Percentiles rank a stretch among this genome's conserved stretches.
These are phyloP conservation scores for Malassezia restricta DNA, from an alignment of 1,284 basidiomycete species.

Conservation along the genomic window DNA sequence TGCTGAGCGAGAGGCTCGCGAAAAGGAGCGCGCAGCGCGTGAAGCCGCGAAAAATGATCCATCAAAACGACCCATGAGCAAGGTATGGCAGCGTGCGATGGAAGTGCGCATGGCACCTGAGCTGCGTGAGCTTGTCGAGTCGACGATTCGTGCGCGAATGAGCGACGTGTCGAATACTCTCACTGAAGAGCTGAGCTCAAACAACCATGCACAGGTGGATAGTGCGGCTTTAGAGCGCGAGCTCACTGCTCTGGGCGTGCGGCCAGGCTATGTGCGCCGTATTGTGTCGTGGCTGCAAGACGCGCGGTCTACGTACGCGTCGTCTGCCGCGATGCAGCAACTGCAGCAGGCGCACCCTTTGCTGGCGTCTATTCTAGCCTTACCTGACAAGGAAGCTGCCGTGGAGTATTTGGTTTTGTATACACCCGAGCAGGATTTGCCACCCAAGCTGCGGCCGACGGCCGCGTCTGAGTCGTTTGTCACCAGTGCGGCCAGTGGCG, in stretches of 20 bases:
- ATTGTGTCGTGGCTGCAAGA: slow-evolving; percentile 30
- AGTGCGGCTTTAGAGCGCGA: slow-evolving; percentile 21
- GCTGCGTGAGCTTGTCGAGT: slow-evolving; percentile 69
- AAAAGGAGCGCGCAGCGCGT: slow-evolving; percentile 20
- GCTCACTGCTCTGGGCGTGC: slow-evolving; percentile 35
- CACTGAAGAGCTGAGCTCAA: slow-evolving; percentile 1
- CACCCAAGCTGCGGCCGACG: slow-evolving; percentile 49
- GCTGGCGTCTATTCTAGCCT: slow-evolving; percentile 25
- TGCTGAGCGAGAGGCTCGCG: slow-evolving; percentile 29
- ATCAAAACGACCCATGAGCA: slow-evolving; percentile 36
- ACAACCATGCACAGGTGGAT: slow-evolving; percentile 9
- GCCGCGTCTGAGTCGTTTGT: slow-evolving; percentile 60
- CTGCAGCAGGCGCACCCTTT: slow-evolving; percentile 21
- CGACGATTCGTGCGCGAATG: slow-evolving; percentile 64
- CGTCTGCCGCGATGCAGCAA: slow-evolving; percentile 6
- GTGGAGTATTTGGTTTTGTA: slow-evolving; percentile 65
- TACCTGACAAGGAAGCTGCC: slow-evolving; percentile 53
- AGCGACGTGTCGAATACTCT: slow-evolving; percentile 22
- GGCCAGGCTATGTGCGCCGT: slow-evolving; percentile 32
- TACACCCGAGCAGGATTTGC: slow-evolving; percentile 66
- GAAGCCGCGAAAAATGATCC: slow-evolving; percentile 22
- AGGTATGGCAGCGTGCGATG: slow-evolving; percentile 57
- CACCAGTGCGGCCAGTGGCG: slow-evolving; percentile 50
- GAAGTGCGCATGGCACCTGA: slow-evolving; percentile 73
- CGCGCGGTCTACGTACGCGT: slow-evolving; percentile 22